Evolutionary conservation across 371 early-diverging fungal genomes (phyloP).

Genomic region (Sporodiniella umbellata): DNA sequence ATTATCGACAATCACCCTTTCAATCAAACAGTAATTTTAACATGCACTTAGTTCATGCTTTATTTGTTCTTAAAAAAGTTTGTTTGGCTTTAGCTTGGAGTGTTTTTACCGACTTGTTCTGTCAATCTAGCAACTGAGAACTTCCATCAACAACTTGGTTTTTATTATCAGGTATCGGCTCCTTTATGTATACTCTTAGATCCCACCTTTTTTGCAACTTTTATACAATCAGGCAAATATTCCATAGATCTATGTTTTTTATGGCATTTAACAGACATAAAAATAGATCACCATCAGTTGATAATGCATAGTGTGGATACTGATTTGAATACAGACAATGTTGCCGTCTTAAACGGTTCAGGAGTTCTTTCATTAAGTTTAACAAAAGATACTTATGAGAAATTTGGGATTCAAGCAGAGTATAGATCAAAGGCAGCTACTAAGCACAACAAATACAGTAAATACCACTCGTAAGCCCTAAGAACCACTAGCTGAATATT

Average conservation of each 20-base stretch:
- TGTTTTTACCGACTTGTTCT: conserved; percentile 29
- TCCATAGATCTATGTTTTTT: neutral
- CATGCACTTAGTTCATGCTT: neutral
- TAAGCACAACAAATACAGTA: conserved; percentile 51
- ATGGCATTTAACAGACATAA: neutral
- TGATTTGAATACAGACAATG: conserved; percentile 52
- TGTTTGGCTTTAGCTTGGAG: conserved; percentile 8
- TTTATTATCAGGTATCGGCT: conserved; percentile 35
- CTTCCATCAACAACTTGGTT: conserved; percentile 12
- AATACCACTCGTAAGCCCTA: neutral
- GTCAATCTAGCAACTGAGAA: conserved; percentile 18
- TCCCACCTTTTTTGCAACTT: conserved; percentile 20
- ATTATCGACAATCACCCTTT: conserved; percentile 49
- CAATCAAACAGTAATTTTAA: conserved; percentile 43
- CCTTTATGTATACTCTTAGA: conserved; percentile 33
- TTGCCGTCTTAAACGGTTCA: conserved; percentile 44
- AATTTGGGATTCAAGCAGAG: conserved; percentile 50
- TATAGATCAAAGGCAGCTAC: conserved; percentile 31
- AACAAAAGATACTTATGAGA: conserved; percentile 55
- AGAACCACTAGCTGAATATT: neutral
- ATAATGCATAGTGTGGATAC: conserved; percentile 41
- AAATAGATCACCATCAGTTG: conserved; percentile 17
- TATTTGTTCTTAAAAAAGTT: neutral
- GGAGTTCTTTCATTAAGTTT: conserved; percentile 52
- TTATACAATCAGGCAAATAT: conserved; percentile 28